Conservation (phyloP, 2,329 filamentous ascomycete genomes). For the Calonectria leucothoes region DNA sequence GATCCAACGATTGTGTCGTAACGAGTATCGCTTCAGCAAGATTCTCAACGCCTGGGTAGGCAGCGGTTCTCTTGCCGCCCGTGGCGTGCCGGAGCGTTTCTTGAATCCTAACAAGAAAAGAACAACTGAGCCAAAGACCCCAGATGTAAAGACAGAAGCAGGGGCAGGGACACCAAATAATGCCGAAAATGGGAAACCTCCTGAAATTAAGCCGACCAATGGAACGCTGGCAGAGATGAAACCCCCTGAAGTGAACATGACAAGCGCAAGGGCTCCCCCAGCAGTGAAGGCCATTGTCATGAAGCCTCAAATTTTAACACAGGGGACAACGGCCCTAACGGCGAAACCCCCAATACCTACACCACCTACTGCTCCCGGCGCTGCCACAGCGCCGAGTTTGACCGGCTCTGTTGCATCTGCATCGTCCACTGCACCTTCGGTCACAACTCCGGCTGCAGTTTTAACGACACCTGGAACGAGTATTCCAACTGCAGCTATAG, state of each 20-base stretch:
- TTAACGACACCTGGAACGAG: not conserved
- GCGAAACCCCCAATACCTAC: not conserved
- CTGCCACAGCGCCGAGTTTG: not conserved
- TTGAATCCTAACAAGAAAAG: slow-evolving; percentile 52
- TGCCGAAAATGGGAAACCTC: slow-evolving; percentile 29
- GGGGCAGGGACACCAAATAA: slow-evolving; percentile 21
- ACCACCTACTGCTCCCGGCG: not conserved
- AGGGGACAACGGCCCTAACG: not conserved
- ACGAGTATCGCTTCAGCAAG: slow-evolving; percentile 85
- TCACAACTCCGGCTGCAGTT: not conserved
- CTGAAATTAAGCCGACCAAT: slow-evolving; percentile 13
- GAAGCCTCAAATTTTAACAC: not conserved
- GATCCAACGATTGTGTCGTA: slow-evolving; percentile 78
- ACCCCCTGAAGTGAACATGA: slow-evolving; percentile 15
- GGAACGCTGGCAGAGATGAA: slow-evolving; percentile 24
- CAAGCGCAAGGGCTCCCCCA: not conserved
- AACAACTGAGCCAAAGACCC: slow-evolving; percentile 36
- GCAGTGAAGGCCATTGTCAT: not conserved
- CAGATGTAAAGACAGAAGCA: slow-evolving; percentile 20
- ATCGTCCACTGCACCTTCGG: not conserved
- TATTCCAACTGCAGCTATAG: not conserved
- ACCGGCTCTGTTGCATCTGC: not conserved
- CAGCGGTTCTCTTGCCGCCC: slow-evolving; percentile 70
- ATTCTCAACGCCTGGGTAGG: slow-evolving; percentile 88
- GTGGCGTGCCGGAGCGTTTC: slow-evolving; percentile 86